Conservation (phyloP, 1,139 yeast species). For the Nakaseomyces delphensis region DNA sequence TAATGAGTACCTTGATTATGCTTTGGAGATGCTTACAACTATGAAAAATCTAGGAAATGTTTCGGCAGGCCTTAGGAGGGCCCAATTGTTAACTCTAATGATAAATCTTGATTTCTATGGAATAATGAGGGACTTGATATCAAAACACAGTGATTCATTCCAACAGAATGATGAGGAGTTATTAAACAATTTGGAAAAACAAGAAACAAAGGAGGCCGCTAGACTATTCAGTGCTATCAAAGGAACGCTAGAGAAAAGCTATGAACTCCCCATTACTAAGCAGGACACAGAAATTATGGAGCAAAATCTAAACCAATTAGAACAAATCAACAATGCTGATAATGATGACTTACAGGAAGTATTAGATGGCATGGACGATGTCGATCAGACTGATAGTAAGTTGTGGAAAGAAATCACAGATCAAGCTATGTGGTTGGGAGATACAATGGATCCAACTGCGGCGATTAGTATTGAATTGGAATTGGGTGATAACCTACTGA, state of each 20-base stretch:
- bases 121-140: constrained; percentile 47
- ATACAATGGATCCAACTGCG: constrained; percentile 26
- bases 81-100: constrained; percentile 58
- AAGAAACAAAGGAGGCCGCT: constrained; percentile 8
- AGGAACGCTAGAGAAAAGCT: constrained; percentile 16
- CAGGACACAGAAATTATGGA: constrained; percentile 24
- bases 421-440: constrained; percentile 63
- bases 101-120: constrained; percentile 62
- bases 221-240: constrained; percentile 15
- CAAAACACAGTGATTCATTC: constrained; percentile 44
- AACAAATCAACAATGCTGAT: constrained; percentile 20
- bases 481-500: constrained; percentile 25
- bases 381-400: constrained; percentile 44
- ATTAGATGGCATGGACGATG: constrained; percentile 24
- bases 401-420: constrained; percentile 68
- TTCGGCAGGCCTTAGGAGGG: constrained; percentile 68
- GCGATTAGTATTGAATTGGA: constrained; percentile 23
- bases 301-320: constrained; percentile 25
- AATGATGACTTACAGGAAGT: constrained; percentile 24
- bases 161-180: constrained; percentile 5
- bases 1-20: constrained; percentile 62
- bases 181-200: neutral
- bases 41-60: constrained; percentile 72
- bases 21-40: constrained; percentile 56
- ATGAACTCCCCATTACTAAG: constrained; percentile 17